Conservation (phyloP, 306 rosid genomes). For the Pterocarpus santalinus region DNA sequence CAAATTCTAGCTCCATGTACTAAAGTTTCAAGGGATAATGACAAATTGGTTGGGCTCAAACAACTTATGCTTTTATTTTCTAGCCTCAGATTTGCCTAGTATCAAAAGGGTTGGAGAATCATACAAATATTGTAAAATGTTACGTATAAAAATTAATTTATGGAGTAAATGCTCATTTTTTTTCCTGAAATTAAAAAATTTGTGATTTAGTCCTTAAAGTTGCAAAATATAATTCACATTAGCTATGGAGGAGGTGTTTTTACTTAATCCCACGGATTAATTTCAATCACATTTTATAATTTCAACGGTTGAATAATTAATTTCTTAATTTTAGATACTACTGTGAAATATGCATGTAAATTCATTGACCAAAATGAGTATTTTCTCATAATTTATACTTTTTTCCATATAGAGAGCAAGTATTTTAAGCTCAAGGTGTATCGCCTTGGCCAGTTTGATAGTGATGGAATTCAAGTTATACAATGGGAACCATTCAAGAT, state of each 20-base stretch:
- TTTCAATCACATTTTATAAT: no score
- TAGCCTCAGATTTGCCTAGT: background rate
- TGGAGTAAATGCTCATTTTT: no score
- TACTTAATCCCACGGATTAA: no score
- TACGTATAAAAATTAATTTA: background rate
- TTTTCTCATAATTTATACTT: no score
- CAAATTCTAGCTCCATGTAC: slow-evolving; percentile 26
- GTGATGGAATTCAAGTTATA: background rate
- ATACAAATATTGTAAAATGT: background rate
- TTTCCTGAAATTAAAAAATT: no score
- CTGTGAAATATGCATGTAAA: no score
- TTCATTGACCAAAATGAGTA: no score
- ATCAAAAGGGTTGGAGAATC: background rate
- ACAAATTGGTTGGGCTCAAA: slow-evolving; percentile 16
- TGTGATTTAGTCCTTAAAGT: no score
- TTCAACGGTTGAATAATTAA: no score
- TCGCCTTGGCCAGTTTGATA: background rate
- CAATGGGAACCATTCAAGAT: background rate
- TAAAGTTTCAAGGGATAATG: background rate
- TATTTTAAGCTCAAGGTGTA: background rate
- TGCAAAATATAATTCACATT: no score
- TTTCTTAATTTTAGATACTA: no score
- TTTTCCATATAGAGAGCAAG: background rate
- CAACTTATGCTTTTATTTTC: background rate
- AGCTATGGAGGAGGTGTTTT: no score